Conservation (phyloP, 2,329 filamentous ascomycete species). For the Blastomyces emzantsi region DNA sequence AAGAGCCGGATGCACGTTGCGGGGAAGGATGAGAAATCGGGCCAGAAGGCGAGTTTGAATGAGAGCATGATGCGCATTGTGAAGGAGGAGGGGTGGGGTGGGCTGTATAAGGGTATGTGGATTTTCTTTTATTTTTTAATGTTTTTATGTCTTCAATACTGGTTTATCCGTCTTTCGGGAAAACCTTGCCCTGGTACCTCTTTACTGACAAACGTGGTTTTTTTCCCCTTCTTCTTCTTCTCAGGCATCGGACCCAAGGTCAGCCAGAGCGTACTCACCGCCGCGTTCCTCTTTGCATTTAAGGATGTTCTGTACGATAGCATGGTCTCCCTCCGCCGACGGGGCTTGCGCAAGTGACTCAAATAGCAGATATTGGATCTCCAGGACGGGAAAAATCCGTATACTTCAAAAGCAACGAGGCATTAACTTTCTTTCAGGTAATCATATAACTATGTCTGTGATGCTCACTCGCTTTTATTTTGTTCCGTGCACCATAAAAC, state of each 20-base stretch:
- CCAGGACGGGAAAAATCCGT: neutral
- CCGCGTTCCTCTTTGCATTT: slow-evolving; percentile 93
- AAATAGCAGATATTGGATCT: neutral
- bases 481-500: no score
- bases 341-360: slow-evolving; percentile 25
- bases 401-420: neutral
- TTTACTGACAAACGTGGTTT: no score
- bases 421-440: neutral
- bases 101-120: slow-evolving; percentile 77
- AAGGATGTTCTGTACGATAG: slow-evolving; percentile 87
- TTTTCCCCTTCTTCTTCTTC: no score
- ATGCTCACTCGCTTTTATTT: no score
- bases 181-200: neutral
- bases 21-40: slow-evolving; percentile 46
- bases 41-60: slow-evolving; percentile 71
- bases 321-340: slow-evolving; percentile 31
- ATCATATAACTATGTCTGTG: no score
- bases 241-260: slow-evolving; percentile 91
- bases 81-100: slow-evolving; percentile 79
- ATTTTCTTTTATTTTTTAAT: no score
- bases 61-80: slow-evolving; percentile 71
- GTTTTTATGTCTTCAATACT: neutral
- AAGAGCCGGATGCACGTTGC: slow-evolving; percentile 98
- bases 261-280: slow-evolving; percentile 91
- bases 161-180: slow-evolving; percentile 6